Conservation (phyloP, 345 rosid genomes). For the Odontarrhena argentea region DNA sequence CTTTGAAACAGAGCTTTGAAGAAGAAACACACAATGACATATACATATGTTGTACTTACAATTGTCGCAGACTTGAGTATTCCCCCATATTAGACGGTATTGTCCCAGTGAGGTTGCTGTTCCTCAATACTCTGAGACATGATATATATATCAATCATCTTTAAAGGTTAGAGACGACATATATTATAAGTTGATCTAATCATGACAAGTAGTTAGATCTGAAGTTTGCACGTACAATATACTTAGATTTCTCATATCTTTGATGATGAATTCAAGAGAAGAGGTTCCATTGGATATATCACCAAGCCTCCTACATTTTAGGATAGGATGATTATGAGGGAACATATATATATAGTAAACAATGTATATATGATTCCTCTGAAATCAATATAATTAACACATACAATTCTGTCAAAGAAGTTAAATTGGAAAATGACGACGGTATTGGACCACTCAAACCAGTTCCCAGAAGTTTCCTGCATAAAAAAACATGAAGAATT, state of each 20-base stretch:
- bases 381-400: slow-evolving; percentile 24
- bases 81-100: slow-evolving; percentile 56
- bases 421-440: slow-evolving; percentile 51
- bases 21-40: too few species aligned
- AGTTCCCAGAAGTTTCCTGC: slow-evolving; percentile 56
- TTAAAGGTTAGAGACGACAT: neutral
- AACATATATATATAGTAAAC: neutral
- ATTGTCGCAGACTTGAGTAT: slow-evolving; percentile 41
- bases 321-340: neutral
- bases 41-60: slow-evolving; percentile 38
- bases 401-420: slow-evolving; percentile 52
- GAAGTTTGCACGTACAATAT: slow-evolving; percentile 46
- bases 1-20: too few species aligned
- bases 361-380: neutral
- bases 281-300: slow-evolving; percentile 56
- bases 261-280: slow-evolving; percentile 49
- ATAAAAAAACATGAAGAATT: neutral
- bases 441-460: slow-evolving; percentile 60
- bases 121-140: slow-evolving; percentile 52
- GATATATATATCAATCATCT: neutral
- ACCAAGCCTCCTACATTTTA: slow-evolving; percentile 51
- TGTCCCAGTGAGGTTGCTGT: slow-evolving; percentile 47
- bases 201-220: neutral
- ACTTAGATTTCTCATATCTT: slow-evolving; percentile 50
- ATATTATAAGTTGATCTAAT: neutral